Evolutionary conservation across 371 early-diverging fungal species (phyloP), one percentile per base, ranked within the genome.

Genomic region (Apophysomyces sp.): DNA sequence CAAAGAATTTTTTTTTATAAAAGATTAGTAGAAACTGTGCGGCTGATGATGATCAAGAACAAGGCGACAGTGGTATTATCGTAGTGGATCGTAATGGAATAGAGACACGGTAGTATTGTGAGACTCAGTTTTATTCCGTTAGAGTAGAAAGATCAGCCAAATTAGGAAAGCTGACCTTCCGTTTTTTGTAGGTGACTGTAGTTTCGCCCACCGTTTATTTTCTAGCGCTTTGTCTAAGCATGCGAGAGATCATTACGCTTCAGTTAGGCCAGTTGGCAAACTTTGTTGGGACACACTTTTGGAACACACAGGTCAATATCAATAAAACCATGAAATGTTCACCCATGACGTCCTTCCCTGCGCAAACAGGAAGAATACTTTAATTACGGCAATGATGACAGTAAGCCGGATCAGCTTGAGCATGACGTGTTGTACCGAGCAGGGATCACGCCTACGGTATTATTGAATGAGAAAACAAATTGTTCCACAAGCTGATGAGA

Each of bases 201-300:
- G 12, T 26, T 56, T 26, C 44, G 39, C 5, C 21, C 58, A 29
- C 54, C 24, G 40, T 53, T 44, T 29, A 26, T 27, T 41, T 61
- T 55, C 26, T 36, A 29, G n/a, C 3, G 39, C 26, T 37, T 5
- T 2, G 5, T n/a, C n/a, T n/a, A n/a, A 44, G 8, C 12, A 92
- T 92, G 91, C 85, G 86, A 52, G 95, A 95, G 65, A 89, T 96
- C 28, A 67, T 96, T 26, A 95, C 97, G 9, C 66, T 97, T 32
- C 96, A 97, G 73, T 76, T 95, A 58, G 97, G 97, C 27, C 86
- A 90, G 24, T 62, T 77, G 30, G 85, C 96, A 37, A 95, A 94
- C 71, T 92, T 82, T 68, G 91, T 93, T 8, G 97, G 94, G 1
- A 86, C 94, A 11, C 96, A 96, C 76, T 92, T 86, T 68, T 97